A percentile compares a stretch with the other conserved stretches of the same genome.
These are phyloP conservation scores for Amesomyces nigricolor DNA, from an alignment of 2,329 filamentous ascomycete species.

Conservation along the genomic window DNA sequence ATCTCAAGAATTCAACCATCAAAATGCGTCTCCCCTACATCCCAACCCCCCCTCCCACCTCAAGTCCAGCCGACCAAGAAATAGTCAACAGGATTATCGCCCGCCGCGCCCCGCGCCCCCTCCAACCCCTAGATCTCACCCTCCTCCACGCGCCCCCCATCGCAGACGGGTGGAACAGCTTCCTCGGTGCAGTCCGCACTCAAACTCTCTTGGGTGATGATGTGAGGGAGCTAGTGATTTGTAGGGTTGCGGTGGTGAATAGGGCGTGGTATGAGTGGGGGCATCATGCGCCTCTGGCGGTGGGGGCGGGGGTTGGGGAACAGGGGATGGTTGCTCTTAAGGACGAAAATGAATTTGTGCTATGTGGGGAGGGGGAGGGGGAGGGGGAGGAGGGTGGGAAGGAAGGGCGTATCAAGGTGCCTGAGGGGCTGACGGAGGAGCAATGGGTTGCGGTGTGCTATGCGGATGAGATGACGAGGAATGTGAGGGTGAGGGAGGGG, in stretches of 20 bases:
- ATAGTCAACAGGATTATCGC: constrained; percentile 60
- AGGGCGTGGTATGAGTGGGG: constrained; percentile 81
- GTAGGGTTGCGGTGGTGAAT: constrained; percentile 74
- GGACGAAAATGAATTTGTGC: constrained; percentile 28
- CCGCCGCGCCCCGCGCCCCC: constrained; percentile 61
- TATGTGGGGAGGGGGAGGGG: constrained; percentile 27
- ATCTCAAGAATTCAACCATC: too few species aligned
- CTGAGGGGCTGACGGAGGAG: constrained; percentile 49
- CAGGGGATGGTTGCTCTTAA: constrained; percentile 44
- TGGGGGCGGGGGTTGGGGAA: constrained; percentile 50
- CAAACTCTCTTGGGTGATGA: constrained; percentile 45
- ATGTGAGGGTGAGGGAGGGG: constrained; percentile 62
- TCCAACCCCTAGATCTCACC: constrained; percentile 69
- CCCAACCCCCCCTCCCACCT: constrained; percentile 43
- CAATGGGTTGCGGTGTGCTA: constrained; percentile 67
- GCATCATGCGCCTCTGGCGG: constrained; percentile 66
- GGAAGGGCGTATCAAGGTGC: constrained; percentile 30
- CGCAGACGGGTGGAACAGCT: constrained; percentile 69
- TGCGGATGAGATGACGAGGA: constrained; percentile 77
- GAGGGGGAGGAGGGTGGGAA: constrained; percentile 13
- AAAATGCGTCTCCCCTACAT: constrained; percentile 65
- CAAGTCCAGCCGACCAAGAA: constrained; percentile 42
- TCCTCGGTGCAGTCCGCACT: constrained; percentile 59
- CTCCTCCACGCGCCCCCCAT: constrained; percentile 69
- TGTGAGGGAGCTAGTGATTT: constrained; percentile 73